Base-by-base conservation (phyloP, 345 rosid species). In the Lenwebbia sp. region DNA sequence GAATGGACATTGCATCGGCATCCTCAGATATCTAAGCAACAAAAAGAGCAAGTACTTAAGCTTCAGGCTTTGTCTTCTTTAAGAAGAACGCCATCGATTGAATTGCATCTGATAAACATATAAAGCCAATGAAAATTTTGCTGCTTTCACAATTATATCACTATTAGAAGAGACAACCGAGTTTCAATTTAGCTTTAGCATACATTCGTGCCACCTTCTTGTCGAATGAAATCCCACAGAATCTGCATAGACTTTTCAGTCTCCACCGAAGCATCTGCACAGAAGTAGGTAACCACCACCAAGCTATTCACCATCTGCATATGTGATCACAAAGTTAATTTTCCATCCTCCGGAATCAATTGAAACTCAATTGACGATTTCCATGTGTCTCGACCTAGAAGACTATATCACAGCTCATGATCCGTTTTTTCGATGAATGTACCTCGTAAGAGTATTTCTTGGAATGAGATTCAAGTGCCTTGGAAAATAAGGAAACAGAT, bases 221-320 rank as follows among this genome's bases (percentile, higher is more conserved):
- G 82, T 53, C 83, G 82, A 28, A 86, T 86, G 40, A 60, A 82
- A 53, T 58, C 85, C 88, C 88, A 86, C 40, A 86, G 51, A 47
- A 83, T 86, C 85, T 83, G 85, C 88, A 86, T 86, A 4, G 84
- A 55, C 52, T 83, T 86, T 84, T 86, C 88, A 51, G 78, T 70
- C 60, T 52, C 88, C 40, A 47, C 82, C 4, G 70, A 83, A 83
- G 65, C 54, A 54, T 52, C 83, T 41, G 62, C 85, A 83, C 85
- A 82, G 82, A 83, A 86, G 55, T 82, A 83, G 23, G 85, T 83
- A 57, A 86, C 51, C 62, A 86, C 51, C 17, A 84, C 88, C 82
- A 86, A 83, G 70, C 62, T 41, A 26, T 82, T 74, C 54, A 10
- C 14, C 41, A 58, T 76, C 88, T 86, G 88, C 70, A 78, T 26